Evolutionary conservation across 1,139 yeast species (phyloP).

Genomic region (Kurtzmaniella quercitrusa): DNA sequence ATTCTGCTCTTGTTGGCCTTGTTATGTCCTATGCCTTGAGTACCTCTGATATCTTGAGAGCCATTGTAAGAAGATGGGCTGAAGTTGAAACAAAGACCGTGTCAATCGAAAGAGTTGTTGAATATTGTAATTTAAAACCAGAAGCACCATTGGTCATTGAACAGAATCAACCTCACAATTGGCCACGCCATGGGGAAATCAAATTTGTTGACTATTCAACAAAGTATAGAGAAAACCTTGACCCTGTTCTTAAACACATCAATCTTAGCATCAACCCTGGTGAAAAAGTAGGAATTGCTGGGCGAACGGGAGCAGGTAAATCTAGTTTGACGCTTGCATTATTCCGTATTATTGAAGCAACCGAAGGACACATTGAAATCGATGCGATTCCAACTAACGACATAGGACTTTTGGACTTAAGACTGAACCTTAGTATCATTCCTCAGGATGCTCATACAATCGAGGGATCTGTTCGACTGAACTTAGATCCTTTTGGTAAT

Average conservation of each 20-base stretch:
- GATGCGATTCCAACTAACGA: constrained; percentile 27
- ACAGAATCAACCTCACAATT: constrained; percentile 22
- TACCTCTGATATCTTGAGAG: constrained; percentile 27
- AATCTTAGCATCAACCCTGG: constrained; percentile 23
- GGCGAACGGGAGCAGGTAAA: constrained; percentile 42
- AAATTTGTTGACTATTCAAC: constrained; percentile 28
- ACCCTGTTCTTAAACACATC: constrained; percentile 30
- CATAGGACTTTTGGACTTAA: constrained; percentile 31
- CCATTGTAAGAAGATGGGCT: constrained; percentile 31
- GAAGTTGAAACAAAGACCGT: constrained; percentile 32
- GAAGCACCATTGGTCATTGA: constrained; percentile 31
- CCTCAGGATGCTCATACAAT: constrained; percentile 38
- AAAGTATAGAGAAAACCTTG: constrained; percentile 32
- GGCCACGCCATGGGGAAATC: constrained; percentile 32
- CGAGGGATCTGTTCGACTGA: constrained; percentile 32
- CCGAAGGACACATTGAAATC: constrained; percentile 27
- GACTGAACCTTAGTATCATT: constrained; percentile 31
- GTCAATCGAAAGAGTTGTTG: constrained; percentile 32
- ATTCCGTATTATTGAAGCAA: constrained; percentile 35
- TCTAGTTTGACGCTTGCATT: constrained; percentile 35
- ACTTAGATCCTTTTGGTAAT: constrained; percentile 31
- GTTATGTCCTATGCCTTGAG: constrained; percentile 33
- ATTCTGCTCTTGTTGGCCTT: constrained; percentile 34
- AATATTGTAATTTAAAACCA: constrained; percentile 28
- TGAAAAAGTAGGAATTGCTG: constrained; percentile 39